phyloP scores from a whole-genome alignment of 73 alveolate species.

The Stentor coeruleus region DNA sequence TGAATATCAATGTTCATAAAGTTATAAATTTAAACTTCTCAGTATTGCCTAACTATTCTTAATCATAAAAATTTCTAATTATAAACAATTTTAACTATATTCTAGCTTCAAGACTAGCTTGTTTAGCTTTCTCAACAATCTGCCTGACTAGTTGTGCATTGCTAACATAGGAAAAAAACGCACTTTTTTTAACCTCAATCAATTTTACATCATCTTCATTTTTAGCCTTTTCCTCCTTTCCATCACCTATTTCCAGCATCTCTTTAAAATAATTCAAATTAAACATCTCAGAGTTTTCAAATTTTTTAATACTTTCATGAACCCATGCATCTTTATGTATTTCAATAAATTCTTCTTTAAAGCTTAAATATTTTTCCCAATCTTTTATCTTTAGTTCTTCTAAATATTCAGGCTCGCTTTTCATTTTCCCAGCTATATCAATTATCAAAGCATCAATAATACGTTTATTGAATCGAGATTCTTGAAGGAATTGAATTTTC shows the following conservation, averaged over 20 bases:
- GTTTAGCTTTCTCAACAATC: not conserved
- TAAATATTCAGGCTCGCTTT: not conserved
- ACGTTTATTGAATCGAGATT: not conserved
- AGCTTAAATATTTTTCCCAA: not conserved
- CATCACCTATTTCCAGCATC: too few relatives aligned
- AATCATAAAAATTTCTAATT: too few relatives aligned
- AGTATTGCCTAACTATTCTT: too few relatives aligned
- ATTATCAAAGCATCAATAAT: not conserved
- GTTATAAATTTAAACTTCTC: too few relatives aligned
- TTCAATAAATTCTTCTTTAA: not conserved
- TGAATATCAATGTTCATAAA: too few relatives aligned
- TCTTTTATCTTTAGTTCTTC: not conserved
- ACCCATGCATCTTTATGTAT: not conserved
- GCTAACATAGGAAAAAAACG: not conserved
- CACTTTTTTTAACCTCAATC: not conserved
- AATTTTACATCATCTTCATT: too few relatives aligned
- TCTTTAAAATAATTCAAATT: too few relatives aligned
- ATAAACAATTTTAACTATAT: too few relatives aligned
- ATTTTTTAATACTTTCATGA: not conserved
- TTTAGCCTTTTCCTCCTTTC: too few relatives aligned
- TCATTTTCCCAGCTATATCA: not conserved
- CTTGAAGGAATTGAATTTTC: not conserved
- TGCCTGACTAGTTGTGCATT: not conserved
- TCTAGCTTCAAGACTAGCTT: not conserved
- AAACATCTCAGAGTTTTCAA: not conserved